Base-by-base conservation (phyloP, 23 red algal species). In the Gracilaria gracilis region DNA sequence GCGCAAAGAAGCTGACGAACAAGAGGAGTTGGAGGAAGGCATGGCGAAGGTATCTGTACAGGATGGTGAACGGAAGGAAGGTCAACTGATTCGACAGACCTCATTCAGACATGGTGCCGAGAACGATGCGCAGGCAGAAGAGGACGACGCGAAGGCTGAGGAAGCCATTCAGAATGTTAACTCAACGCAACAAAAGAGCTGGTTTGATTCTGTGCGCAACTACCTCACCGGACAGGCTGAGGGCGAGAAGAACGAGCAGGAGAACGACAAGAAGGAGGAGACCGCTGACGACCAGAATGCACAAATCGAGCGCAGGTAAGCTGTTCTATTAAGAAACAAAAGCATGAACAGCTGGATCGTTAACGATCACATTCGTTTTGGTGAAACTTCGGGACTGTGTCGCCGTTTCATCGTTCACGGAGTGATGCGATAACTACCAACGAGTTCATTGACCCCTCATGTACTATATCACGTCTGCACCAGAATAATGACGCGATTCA, bases 141-240 rank as follows among this genome's bases (percentile, higher is more conserved):
- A 80, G 46, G 57, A 80, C 11, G 78, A 70, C 40, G 74, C 73
- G 0, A 49, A 77, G 32, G 89, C 81, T 14, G 89, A 92, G 31
- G 78, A 92, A 55, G 89, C 73, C 13, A 75, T 92, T 92, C 79
- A 82, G 23, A 84, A 51, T 50, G 89, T 51, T 28, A 36, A 65
- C 27, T 27, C 67, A 20, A 29, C 69, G 7, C 38, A 82, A 0
- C 89, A 92, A 33, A 92, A 92, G 76, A 84, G 79, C 28, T 92
- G 89, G 89, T 92, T 92, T 78, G 79, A 83, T 32, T 83, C 89
- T 8, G 67, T 92, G 21, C 69, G 64, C 0, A 84, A 84, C 44
- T 76, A 75, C 24, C 67, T 83, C 54, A 83, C 80, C 19, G 89
- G 80, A 23, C 89, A 84, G 67, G 75, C 77, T 16, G 79, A 92